Base-by-base conservation (phyloP, 345 rosid genomes). In the Sisymbrium irio region DNA sequence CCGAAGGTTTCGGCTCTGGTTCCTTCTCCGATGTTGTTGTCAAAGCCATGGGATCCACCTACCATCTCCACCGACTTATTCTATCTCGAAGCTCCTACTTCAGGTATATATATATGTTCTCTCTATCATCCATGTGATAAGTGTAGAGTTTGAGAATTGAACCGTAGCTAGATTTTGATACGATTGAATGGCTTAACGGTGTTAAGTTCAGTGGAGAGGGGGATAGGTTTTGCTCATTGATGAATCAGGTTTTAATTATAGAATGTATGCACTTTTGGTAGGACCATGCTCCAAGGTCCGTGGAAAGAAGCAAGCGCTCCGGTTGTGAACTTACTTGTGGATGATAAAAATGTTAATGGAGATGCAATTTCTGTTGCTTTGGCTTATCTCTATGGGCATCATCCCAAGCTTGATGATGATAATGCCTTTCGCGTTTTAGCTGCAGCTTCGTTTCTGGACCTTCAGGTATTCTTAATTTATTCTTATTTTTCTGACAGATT, bases 391-490 rank as follows among this genome's bases (percentile, higher is more conserved):
- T 91, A 94, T 47, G 98, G 98, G 13, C 89, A 88, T 77, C 90
- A 85, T 60, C 95, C 96, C 15, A 94, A 91, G 81, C 93, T 91
- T 79, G 87, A 89, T 77, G 96, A 89, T 77, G 82, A 76, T 54
- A 94, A 88, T 63, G 98, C 98, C 0, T 94, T 88, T 71, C 95
- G 96, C 19, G 97, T 91, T 63, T 79, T 94, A 69, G 98, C 98
- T 79, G 93, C 93, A n/a, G 95, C 97, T 71, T 91, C 98, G 2
- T 94, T 91, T 85, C 97, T 94, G 28, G 98, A 94, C 80, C 97
- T 94, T 60, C 96, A 93, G 98, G 98, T 93, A 67, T 36, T 7
- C 9, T 53, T 45, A 35, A 9, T 27, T n/a, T n/a, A n/a, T n/a
- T n/a, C n/a, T n/a, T n/a, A n/a, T n/a, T 60, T 6, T 46, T 30